Conservation (phyloP, 768 basidiomycete genomes). For the Boletus insuetus region DNA sequence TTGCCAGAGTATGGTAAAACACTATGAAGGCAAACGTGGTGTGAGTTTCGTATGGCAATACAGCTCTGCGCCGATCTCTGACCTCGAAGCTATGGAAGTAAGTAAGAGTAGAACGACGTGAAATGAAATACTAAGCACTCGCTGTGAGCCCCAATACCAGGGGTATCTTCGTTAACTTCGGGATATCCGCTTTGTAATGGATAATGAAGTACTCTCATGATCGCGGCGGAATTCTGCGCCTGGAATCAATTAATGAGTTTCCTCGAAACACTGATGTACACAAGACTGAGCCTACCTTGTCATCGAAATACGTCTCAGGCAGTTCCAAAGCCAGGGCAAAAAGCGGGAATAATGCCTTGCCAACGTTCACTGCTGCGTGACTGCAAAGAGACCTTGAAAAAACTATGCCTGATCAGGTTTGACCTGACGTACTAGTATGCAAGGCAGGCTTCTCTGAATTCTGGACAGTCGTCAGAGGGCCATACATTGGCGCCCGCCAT, state of each 20-base stretch:
- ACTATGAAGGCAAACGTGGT: slow-evolving; percentile 37
- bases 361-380: slow-evolving; percentile 50
- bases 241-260: slow-evolving; percentile 17
- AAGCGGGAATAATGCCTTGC: slow-evolving; percentile 59
- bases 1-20: slow-evolving; percentile 88
- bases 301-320: slow-evolving; percentile 59
- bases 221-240: slow-evolving; percentile 61
- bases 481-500: slow-evolving; percentile 79
- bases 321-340: slow-evolving; percentile 68
- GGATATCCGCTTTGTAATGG: slow-evolving; percentile 61
- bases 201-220: slow-evolving; percentile 71
- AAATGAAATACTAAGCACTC: slow-evolving; percentile 41
- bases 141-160: slow-evolving; percentile 84
- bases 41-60: not conserved
- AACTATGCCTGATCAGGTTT: slow-evolving; percentile 4
- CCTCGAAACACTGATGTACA: not conserved
- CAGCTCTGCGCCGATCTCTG: not conserved
- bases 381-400: slow-evolving; percentile 36
- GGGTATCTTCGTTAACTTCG: slow-evolving; percentile 54
- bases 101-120: not conserved
- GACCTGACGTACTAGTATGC: slow-evolving; percentile 57
- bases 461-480: slow-evolving; percentile 60
- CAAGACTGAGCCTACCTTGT: slow-evolving; percentile 47
- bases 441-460: slow-evolving; percentile 58
- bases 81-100: slow-evolving; percentile 41